Percentiles rank a stretch among this genome's conserved stretches.
Evolutionary conservation across 352 stramenopile species (phyloP).

Genomic region (Pythium myriotylum): DNA sequence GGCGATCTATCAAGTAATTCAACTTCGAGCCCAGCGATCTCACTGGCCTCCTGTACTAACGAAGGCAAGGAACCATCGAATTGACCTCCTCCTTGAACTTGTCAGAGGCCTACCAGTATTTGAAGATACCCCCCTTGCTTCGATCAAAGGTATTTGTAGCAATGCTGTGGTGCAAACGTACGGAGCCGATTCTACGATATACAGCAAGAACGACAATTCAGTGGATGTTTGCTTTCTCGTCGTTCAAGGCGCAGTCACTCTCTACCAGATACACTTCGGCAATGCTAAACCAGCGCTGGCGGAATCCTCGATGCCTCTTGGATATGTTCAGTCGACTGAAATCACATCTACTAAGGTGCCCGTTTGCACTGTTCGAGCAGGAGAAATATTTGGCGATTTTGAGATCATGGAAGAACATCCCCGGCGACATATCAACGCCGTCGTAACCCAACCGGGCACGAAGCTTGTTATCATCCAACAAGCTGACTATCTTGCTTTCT

Average conservation of each 20-base stretch:
- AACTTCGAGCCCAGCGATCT: conserved; percentile 35
- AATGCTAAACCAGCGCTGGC: not conserved
- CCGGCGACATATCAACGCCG: conserved; percentile 36
- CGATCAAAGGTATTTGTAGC: conserved; percentile 35
- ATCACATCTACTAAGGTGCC: conserved; percentile 24
- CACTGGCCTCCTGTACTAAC: conserved; percentile 37
- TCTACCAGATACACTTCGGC: conserved; percentile 38
- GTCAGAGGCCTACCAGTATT: conserved; percentile 36
- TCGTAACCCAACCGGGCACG: conserved; percentile 24
- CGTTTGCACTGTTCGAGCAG: conserved; percentile 33
- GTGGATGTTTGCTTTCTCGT: conserved; percentile 44
- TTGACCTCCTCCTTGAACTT: conserved; percentile 42
- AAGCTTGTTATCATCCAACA: conserved; percentile 44
- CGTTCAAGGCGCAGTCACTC: conserved; percentile 33
- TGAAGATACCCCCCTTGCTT: conserved; percentile 23
- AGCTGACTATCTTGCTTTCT: conserved; percentile 36
- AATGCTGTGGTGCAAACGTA: conserved; percentile 37
- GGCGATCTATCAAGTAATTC: conserved; percentile 40
- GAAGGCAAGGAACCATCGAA: conserved; percentile 35
- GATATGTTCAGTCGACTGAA: conserved; percentile 1
- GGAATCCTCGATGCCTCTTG: not conserved
- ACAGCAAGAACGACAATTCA: conserved; percentile 30
- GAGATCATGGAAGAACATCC: conserved; percentile 34
- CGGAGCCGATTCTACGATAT: conserved; percentile 34
- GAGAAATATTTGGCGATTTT: conserved; percentile 53